phyloP scores from a whole-genome alignment of 2,329 filamentous ascomycete genomes.

The Trichoderma polysporum region DNA sequence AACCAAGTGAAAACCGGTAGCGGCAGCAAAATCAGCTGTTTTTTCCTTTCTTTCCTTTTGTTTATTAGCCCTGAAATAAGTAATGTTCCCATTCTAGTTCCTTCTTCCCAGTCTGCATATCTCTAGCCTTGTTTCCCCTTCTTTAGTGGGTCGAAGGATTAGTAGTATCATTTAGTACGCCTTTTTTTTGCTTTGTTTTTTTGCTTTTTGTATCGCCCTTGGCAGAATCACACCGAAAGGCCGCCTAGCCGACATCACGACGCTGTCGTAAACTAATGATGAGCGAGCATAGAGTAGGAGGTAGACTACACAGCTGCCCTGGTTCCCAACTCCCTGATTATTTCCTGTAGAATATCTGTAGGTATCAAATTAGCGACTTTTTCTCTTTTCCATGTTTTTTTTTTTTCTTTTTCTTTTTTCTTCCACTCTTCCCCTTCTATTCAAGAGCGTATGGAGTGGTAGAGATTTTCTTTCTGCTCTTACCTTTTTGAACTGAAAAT shows the following conservation, averaged over 20 bases:
- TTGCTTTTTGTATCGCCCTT: not conserved
- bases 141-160: not conserved
- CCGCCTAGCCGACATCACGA: not conserved
- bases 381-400: not conserved
- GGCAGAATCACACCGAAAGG: not conserved
- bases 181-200: not conserved
- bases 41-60: not conserved
- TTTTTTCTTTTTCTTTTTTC: not conserved
- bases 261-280: not conserved
- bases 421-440: not conserved
- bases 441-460: not conserved
- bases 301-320: not conserved
- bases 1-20: not conserved
- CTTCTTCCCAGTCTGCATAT: not conserved
- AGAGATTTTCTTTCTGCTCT: slow-evolving; percentile 26
- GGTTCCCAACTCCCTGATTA: slow-evolving; percentile 30
- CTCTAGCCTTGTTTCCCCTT: slow-evolving; percentile 9
- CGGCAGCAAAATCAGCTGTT: not conserved
- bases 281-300: not conserved
- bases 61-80: slow-evolving; percentile 1
- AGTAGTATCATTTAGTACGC: not conserved
- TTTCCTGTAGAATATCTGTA: slow-evolving; percentile 58
- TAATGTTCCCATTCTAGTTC: not conserved
- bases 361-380: slow-evolving; percentile 26
- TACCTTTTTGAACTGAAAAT: slow-evolving; percentile 99